Percentiles rank a stretch among this genome's conserved stretches.
These are phyloP conservation scores for Penicillium thymicola DNA, from an alignment of 2,329 filamentous ascomycete genomes.

Conservation along the genomic window DNA sequence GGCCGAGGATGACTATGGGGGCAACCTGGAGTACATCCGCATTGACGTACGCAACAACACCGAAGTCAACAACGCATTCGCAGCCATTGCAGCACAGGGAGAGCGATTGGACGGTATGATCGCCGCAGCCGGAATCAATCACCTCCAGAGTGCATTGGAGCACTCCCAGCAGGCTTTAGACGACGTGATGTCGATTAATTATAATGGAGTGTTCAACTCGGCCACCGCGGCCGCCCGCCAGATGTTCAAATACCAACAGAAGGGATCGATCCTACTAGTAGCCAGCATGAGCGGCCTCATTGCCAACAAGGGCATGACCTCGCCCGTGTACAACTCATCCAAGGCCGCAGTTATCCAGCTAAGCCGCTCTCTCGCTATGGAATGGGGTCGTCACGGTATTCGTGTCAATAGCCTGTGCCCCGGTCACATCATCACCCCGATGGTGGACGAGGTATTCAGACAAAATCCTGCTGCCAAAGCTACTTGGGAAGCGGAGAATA, in stretches of 20 bases:
- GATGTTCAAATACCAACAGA: constrained; percentile 49
- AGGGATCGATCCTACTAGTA: constrained; percentile 49
- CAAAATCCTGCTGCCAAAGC: constrained; percentile 62
- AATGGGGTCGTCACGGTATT: constrained; percentile 52
- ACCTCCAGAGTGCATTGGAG: constrained; percentile 42
- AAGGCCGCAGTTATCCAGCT: constrained; percentile 56
- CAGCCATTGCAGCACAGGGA: constrained; percentile 34
- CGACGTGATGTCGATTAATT: constrained; percentile 50
- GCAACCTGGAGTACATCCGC: constrained; percentile 45
- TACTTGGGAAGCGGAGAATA: constrained; percentile 47
- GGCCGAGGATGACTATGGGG: constrained; percentile 36
- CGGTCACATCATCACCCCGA: constrained; percentile 60
- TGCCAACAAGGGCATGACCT: constrained; percentile 48
- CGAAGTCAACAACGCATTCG: constrained; percentile 36
- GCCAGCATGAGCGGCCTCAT: constrained; percentile 52
- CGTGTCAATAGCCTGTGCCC: constrained; percentile 54
- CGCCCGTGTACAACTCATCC: constrained; percentile 51
- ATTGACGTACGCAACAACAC: constrained; percentile 47
- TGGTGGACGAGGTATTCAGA: constrained; percentile 78
- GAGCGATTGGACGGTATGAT: constrained; percentile 42
- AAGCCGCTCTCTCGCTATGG: constrained; percentile 50
- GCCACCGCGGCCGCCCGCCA: constrained; percentile 49
- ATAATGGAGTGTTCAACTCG: constrained; percentile 49
- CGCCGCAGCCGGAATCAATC: constrained; percentile 44
- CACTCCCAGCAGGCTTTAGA: constrained; percentile 41